Evolutionary conservation across 2,329 filamentous ascomycete genomes (phyloP).

Genomic region (Monosporascus sp.): DNA sequence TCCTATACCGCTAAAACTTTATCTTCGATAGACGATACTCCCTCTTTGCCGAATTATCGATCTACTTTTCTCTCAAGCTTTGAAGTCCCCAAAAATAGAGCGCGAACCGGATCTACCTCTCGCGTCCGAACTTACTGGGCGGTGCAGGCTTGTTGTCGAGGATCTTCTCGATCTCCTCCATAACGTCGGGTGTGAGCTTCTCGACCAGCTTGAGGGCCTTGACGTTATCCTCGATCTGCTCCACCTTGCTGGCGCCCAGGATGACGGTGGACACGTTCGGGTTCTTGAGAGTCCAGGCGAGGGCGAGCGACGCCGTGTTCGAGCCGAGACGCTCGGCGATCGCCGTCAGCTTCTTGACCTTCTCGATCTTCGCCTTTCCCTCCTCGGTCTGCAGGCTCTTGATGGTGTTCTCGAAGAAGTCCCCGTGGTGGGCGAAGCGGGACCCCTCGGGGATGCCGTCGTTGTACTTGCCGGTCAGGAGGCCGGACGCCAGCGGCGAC

Average conservation of each 20-base stretch:
- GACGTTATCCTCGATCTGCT: conserved; percentile 48
- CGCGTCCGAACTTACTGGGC: conserved; percentile 9
- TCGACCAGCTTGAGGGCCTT: conserved; percentile 39
- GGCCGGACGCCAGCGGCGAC: conserved; percentile 47
- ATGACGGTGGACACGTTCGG: conserved; percentile 48
- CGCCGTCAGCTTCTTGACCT: conserved; percentile 37
- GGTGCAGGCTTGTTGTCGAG: conserved; percentile 22
- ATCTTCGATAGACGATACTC: too few species aligned
- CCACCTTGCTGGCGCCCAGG: conserved; percentile 44
- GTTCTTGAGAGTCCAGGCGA: conserved; percentile 51
- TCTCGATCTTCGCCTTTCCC: conserved; percentile 45
- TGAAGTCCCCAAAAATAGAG: too few species aligned
- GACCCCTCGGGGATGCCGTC: conserved; percentile 56
- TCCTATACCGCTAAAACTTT: too few species aligned
- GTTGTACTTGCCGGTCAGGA: conserved; percentile 61
- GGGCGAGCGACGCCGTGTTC: conserved; percentile 43
- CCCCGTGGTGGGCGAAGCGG: conserved; percentile 56
- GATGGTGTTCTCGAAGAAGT: conserved; percentile 56
- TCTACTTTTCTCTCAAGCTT: too few species aligned
- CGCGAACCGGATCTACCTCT: conserved; percentile 2
- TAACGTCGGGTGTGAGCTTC: conserved; percentile 43
- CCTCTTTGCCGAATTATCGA: too few species aligned
- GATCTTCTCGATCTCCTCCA: conserved; percentile 46
- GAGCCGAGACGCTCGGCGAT: conserved; percentile 55
- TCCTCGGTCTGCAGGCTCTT: conserved; percentile 55